A percentile compares a stretch with the other conserved stretches of the same genome.
Evolutionary conservation across 371 early-diverging fungal species (phyloP).

Genomic region (Circinella umbellata): DNA sequence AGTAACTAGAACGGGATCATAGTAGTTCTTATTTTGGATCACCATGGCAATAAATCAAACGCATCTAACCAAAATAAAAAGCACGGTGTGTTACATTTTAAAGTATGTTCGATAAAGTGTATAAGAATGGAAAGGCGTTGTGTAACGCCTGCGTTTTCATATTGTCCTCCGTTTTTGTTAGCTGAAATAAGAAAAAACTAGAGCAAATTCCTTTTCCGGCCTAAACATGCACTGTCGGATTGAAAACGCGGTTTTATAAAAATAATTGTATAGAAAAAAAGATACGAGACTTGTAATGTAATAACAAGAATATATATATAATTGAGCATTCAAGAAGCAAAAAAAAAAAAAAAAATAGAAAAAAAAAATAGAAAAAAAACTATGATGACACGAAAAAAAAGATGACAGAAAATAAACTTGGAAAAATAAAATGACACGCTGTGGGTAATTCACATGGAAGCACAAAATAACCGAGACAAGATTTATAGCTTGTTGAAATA

Average conservation of each 20-base stretch:
- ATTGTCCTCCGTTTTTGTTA: too few relatives aligned
- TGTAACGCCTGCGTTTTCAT: not conserved
- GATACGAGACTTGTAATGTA: too few relatives aligned
- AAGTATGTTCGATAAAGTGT: too few relatives aligned
- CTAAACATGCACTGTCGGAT: conserved; percentile 8
- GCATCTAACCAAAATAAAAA: too few relatives aligned
- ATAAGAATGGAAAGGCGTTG: not conserved
- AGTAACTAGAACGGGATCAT: too few relatives aligned
- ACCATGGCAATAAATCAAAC: too few relatives aligned
- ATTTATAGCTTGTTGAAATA: too few relatives aligned
- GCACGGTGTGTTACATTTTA: too few relatives aligned
- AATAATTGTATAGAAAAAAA: not conserved
- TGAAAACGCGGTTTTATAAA: not conserved
- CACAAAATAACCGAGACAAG: conserved; percentile 10
- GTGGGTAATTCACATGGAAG: conserved; percentile 37
- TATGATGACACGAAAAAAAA: not conserved
- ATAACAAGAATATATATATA: too few relatives aligned
- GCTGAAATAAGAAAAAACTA: too few relatives aligned
- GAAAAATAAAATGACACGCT: conserved; percentile 3
- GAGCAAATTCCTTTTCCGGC: not conserved
- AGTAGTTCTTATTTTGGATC: too few relatives aligned
- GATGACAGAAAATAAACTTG: conserved; percentile 12
- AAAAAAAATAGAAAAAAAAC: not conserved
- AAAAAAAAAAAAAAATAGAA: not conserved
- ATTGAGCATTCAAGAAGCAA: not conserved